Conservation (phyloP, 805 yeast genomes). For the Saccharomyces paradoxus region DNA sequence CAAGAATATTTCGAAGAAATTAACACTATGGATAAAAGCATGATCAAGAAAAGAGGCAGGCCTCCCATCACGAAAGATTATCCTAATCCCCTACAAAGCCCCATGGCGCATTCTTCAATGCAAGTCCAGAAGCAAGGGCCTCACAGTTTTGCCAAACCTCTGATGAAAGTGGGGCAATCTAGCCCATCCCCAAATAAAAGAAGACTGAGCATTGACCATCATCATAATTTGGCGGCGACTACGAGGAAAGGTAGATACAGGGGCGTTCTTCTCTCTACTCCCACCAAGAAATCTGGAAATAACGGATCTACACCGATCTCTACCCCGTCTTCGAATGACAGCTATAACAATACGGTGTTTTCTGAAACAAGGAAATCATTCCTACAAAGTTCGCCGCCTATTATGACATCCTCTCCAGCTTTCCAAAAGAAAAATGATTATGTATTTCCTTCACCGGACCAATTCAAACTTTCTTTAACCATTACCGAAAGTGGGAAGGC, state of each 20-base stretch:
- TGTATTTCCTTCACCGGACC: conserved; percentile 1
- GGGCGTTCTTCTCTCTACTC: conserved; percentile 24
- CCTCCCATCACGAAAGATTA: conserved; percentile 31
- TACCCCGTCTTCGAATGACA: conserved; percentile 17
- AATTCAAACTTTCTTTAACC: conserved; percentile 22
- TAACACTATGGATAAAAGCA: conserved; percentile 3
- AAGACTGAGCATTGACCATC: conserved; percentile 2
- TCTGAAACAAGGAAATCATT: conserved; percentile 12
- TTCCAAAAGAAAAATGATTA: conserved; percentile 2
- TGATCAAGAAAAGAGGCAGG: conserved; percentile 26
- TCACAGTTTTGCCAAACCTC: conserved; percentile 25
- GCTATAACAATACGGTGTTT: conserved; percentile 8
- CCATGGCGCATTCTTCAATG: conserved; percentile 31
- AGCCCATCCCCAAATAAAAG: conserved; percentile 22
- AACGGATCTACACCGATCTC: conserved; percentile 10
- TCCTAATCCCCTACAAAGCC: conserved; percentile 29
- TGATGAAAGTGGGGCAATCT: conserved; percentile 28
- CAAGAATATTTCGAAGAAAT: not conserved
- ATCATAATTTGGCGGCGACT: not conserved
- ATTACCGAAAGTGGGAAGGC: conserved; percentile 30
- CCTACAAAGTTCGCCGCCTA: conserved; percentile 12
- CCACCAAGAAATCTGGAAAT: conserved; percentile 10
- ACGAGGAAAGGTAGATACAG: conserved; percentile 23
- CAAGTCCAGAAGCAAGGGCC: conserved; percentile 27
- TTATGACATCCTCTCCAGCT: conserved; percentile 6